phyloP scores from a whole-genome alignment of 345 rosid species.

The Eucalyptus decipiens region DNA sequence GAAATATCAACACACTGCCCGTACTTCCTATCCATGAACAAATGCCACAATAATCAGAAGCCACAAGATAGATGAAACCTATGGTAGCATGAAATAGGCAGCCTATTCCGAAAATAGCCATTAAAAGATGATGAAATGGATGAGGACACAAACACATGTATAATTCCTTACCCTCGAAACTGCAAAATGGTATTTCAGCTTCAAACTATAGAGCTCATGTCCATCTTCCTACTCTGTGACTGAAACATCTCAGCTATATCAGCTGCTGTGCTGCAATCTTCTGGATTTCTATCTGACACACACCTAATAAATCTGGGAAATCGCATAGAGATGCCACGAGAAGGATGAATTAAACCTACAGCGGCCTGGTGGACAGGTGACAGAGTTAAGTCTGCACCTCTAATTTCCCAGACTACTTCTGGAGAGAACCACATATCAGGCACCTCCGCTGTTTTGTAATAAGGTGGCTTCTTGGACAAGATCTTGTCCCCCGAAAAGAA shows the following conservation, averaged over 20 bases:
- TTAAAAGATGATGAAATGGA: neutral
- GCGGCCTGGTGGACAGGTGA: constrained; percentile 79
- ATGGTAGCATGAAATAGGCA: neutral
- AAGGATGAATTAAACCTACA: constrained; percentile 68
- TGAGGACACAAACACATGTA: neutral
- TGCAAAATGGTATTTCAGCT: neutral
- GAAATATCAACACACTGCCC: neutral
- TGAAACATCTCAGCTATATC: constrained; percentile 69
- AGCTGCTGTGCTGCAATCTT: constrained; percentile 67
- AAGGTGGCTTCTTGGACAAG: constrained; percentile 49
- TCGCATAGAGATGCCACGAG: constrained; percentile 75
- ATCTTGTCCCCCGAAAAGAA: constrained; percentile 54
- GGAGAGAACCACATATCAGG: constrained; percentile 82
- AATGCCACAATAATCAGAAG: neutral
- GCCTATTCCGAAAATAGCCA: neutral
- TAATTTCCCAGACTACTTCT: constrained; percentile 71
- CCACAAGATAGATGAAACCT: neutral
- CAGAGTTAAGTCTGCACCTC: constrained; percentile 81
- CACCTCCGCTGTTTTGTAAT: constrained; percentile 62
- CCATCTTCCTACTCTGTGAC: constrained; percentile 67
- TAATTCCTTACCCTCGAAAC: neutral
- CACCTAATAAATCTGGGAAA: constrained; percentile 57
- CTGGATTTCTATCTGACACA: constrained; percentile 38
- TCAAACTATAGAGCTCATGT: neutral
- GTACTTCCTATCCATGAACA: neutral